Base-by-base conservation (phyloP, 108 stramenopile genomes). In the Chaetoceros tenuissimus region DNA sequence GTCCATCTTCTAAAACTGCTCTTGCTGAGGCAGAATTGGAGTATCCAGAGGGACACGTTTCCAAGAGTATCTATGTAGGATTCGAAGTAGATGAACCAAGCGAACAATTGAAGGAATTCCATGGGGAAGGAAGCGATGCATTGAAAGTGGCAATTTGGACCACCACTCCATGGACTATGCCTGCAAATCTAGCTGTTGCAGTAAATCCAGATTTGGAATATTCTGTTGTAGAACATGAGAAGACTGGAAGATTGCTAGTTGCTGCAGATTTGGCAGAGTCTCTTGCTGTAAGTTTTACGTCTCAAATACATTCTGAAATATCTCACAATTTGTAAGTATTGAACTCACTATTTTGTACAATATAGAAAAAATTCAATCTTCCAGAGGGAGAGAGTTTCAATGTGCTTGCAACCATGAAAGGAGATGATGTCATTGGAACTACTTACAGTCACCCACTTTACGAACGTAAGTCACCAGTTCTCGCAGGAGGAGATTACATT, bases 11-110 rank as follows among this genome's bases (percentile, higher is more conserved):
- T 47, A 69, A 78, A 24, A 97, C 98, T 1, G 98, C 98, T 0
- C 67, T 99, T 46, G 98, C 98, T 3, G 98, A 99, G 67, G 98
- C 98, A 0, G 98, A 99, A 70, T 65, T 98, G 64, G 97, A 99
- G 63, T 98, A 98, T 72, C 94, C 94, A 16, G 94, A 96, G 44
- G 89, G 87, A 59, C 92, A 96, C 71, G 55, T 92, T 8, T 94
- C 92, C 28, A 89, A 85, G 59, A 85, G 86, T 24, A 86, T 96
- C 54, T 97, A 96, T 62, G 96, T 95, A 23, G 93, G 75, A 13
- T 89, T 99, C 58, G 66, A 79, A 54, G 87, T 96, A 23, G 63
- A 72, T 0, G 56, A 71, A 62, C 75, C 82, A 1, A 79, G 82
- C 3, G 78, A 72, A 13, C 83, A 75, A 0, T 55, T 95, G 59